Base-by-base conservation (phyloP, 371 early-diverging fungal species). In the Capillidium heterosporum region DNA sequence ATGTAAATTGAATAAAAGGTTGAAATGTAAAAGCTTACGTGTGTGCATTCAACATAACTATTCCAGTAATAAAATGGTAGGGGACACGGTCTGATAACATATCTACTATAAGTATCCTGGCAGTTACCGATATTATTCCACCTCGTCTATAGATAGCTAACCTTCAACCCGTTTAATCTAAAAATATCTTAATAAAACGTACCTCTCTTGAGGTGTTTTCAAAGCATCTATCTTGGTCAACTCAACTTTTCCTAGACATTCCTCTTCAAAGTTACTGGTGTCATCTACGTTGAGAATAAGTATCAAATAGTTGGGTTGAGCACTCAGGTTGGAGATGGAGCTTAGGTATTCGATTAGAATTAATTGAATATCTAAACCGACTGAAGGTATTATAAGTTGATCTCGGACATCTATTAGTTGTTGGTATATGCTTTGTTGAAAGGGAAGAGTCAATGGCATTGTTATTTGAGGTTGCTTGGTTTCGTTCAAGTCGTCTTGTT, bases 31-130 rank as follows among this genome's bases (percentile, higher is more conserved):
- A 27, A 4, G 47, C 43, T 15, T 71, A 82, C 84, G 75, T 69
- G 51, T 90, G 87, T 4, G 94, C 96, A 68, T 95, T 82, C 32
- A 78, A 77, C 3, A 98, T 77, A 7, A 98, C 63, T 0, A 98
- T 74, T 15, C 93, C 93, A 3, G 87, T 83, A 8, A 97, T 76
- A 23, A 85, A 65, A 51, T 85, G 66, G 1, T 70, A 60, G 1
- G 95, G 90, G 1, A 97, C 70, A 29, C 82, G 71, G 13, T 79
- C 72, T 57, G 84, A 82, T 31, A 98, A 67, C 70, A 98, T 71
- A 66, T 98, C 99, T 35, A 94, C 91, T n/a, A 92, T 81, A 27
- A 98, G 67, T 42, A 95, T 89, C 32, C 92, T 76, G 19, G 94
- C 82, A 0, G 96, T 90, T 27, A 87, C 73, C 3, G 88, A 76